A percentile compares a stretch with the other conserved stretches of the same genome.
Evolutionary conservation across 345 rosid species (phyloP).

Genomic region (Jatropha curcas): DNA sequence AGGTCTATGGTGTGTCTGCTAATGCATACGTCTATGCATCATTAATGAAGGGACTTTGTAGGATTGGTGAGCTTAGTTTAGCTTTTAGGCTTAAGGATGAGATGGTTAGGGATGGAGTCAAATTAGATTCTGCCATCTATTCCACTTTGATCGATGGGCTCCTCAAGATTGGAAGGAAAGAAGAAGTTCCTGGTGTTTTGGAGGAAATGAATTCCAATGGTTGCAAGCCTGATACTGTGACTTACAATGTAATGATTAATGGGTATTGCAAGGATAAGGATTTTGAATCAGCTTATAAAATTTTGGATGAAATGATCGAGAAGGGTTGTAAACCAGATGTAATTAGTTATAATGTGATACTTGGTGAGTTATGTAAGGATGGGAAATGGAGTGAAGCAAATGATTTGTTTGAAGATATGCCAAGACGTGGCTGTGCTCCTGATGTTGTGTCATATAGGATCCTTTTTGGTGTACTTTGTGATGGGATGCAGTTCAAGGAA

Average conservation of each 20-base stretch:
- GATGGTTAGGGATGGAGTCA: conserved; percentile 41
- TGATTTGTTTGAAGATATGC: conserved; percentile 83
- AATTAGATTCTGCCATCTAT: conserved; percentile 56
- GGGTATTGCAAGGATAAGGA: conserved; percentile 55
- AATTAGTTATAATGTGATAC: conserved; percentile 63
- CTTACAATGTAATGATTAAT: conserved; percentile 64
- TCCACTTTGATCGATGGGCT: conserved; percentile 56
- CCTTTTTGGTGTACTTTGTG: conserved; percentile 67
- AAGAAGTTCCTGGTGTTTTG: conserved; percentile 44
- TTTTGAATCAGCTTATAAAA: conserved; percentile 46
- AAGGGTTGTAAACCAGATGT: conserved; percentile 64
- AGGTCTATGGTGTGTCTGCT: conserved; percentile 40
- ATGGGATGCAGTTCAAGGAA: conserved; percentile 47
- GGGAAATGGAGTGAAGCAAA: conserved; percentile 58
- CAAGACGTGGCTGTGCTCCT: conserved; percentile 63
- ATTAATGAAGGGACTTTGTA: conserved; percentile 59
- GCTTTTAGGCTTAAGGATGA: conserved; percentile 74
- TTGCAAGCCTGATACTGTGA: conserved; percentile 55
- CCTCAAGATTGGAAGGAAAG: conserved; percentile 51
- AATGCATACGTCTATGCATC: conserved; percentile 43
- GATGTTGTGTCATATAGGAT: conserved; percentile 74
- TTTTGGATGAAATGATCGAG: conserved; percentile 58
- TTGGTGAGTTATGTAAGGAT: conserved; percentile 52
- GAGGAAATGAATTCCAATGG: conserved; percentile 64
- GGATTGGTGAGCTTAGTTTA: conserved; percentile 40